Evolutionary conservation across 2,329 filamentous ascomycete genomes (phyloP), one percentile per base, ranked within the genome.

Genomic region (Aureobasidium namibiae): DNA sequence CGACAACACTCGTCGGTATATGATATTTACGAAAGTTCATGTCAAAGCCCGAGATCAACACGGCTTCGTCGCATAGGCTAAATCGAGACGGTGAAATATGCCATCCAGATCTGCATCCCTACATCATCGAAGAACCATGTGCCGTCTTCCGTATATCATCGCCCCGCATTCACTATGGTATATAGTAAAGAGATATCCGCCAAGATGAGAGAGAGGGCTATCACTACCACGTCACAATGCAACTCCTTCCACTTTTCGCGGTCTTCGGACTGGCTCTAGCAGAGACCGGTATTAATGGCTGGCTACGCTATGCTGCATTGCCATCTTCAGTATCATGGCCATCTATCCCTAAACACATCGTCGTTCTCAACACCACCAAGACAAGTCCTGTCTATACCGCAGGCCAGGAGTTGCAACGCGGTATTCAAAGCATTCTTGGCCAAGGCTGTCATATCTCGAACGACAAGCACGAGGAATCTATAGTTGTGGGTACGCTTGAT

Each of bases 291-390:
- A 71, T 84, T 24, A 73, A 79, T 60, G 85, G 75, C 49, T 88
- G 85, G 85, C 70, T 88, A 59, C 79, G 85, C 50, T 88, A 88
- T 67, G 83, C 84, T 33, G 75, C 78, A 9, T 66, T 85, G 14
- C 71, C 77, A 5, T 62, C 71, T 56, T 69, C 73, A 26, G 65
- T 69, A 11, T 67, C 65, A 52, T 73, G 75, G 49, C 70, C 71
- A 39, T 72, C 71, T 38, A 65, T 81, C 4, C 83, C 83, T 4
- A 73, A 72, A 1, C 72, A 64, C 11, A 78, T 87, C 56, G 68
- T 83, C 36, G 72, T 76, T 3, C 74, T 85, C 62, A 86, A 85
- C 66, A 73, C 69, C 14, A 81, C 79, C 8, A 67, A 76, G 48
- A 73, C 68, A 7, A 82, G 80, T 57, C 85, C 86, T 0, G 76